A percentile compares a stretch with the other conserved stretches of the same genome.
Evolutionary conservation across 1,284 basidiomycete species (phyloP).

Genomic region (Violaceomyces palustris): DNA sequence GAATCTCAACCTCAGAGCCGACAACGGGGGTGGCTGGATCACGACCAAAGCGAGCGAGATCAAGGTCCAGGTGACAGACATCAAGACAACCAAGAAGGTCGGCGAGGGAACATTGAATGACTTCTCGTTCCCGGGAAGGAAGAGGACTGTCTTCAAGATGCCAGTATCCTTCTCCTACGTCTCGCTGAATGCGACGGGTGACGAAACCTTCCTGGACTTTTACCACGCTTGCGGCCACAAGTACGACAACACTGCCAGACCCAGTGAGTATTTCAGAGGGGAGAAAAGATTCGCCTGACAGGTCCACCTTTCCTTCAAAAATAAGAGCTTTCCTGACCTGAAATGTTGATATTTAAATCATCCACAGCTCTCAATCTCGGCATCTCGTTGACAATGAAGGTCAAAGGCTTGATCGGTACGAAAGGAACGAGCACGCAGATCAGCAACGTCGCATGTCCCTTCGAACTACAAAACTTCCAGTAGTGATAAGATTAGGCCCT

Average conservation of each 20-base stretch:
- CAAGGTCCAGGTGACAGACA: slow-evolving; percentile 24
- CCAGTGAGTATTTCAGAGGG: not conserved
- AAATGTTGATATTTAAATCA: not conserved
- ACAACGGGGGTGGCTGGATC: slow-evolving; percentile 31
- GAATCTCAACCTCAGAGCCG: slow-evolving; percentile 37
- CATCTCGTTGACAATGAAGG: slow-evolving; percentile 24
- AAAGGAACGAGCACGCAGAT: slow-evolving; percentile 31
- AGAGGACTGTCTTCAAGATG: slow-evolving; percentile 26
- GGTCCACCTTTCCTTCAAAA: not conserved
- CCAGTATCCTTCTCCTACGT: slow-evolving; percentile 34
- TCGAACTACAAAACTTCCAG: slow-evolving; percentile 20
- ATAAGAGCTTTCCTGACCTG: not conserved
- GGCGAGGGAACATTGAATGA: slow-evolving; percentile 20
- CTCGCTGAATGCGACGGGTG: slow-evolving; percentile 32
- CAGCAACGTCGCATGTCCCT: slow-evolving; percentile 23
- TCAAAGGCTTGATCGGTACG: slow-evolving; percentile 27
- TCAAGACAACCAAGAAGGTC: slow-evolving; percentile 19
- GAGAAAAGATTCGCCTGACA: not conserved
- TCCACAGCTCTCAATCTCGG: slow-evolving; percentile 32
- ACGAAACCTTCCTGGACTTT: slow-evolving; percentile 32
- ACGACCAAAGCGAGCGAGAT: slow-evolving; percentile 15
- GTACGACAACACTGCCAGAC: slow-evolving; percentile 7
- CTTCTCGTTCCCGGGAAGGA: slow-evolving; percentile 11
- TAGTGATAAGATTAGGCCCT: no score
- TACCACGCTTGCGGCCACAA: slow-evolving; percentile 30